Base-by-base conservation (phyloP, 768 basidiomycete genomes). In the Postia placenta region DNA sequence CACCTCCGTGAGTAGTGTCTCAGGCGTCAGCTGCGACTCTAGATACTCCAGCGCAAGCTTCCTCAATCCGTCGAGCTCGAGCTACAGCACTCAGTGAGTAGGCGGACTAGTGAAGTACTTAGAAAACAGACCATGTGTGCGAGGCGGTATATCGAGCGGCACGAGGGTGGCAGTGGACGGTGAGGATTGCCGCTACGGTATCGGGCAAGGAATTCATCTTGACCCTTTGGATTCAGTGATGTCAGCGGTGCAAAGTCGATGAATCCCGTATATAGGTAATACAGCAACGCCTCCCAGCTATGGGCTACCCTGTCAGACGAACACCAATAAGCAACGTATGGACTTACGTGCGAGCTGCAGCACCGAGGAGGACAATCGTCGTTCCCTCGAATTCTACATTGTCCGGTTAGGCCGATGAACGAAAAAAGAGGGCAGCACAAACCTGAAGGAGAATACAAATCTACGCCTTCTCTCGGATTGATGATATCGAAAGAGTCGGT, bases 251-350 rank as follows among this genome's bases (percentile, higher is more conserved):
- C 46, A 23, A 47, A 47, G 2, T 37, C 37, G 24, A 47, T 47
- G 37, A 38, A 35, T 17, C 54, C 54, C 1, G 54, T 51, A 50
- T 51, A 52, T 1, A 55, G 47, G 50, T 50, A 55, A 27, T 51
- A 55, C n/a, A 55, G 47, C n/a, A 55, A 22, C 4, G 54, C 49
- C 28, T 55, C 54, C 54, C 54, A 55, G 17, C 54, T 55, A 39
- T 17, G 15, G 9, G 48, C 6, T 15, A 15, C 9, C 4, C 11
- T 3, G n/a, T 2, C 23, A 9, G 3, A 25, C 12, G 11, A 45
- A 17, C 28, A 20, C 12, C 7, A 26, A 14, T 12, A 45, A 12
- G 26, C 15, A 26, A 24, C 11, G 12, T 14, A 25, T 12, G 11
- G 27, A 25, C 49, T 11, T 40, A 54, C 53, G 53, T 54, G 12